Percentiles rank a stretch among this genome's conserved stretches.
Evolutionary conservation across 768 basidiomycete species (phyloP).

Genomic region (Kwoniella dejecticola): DNA sequence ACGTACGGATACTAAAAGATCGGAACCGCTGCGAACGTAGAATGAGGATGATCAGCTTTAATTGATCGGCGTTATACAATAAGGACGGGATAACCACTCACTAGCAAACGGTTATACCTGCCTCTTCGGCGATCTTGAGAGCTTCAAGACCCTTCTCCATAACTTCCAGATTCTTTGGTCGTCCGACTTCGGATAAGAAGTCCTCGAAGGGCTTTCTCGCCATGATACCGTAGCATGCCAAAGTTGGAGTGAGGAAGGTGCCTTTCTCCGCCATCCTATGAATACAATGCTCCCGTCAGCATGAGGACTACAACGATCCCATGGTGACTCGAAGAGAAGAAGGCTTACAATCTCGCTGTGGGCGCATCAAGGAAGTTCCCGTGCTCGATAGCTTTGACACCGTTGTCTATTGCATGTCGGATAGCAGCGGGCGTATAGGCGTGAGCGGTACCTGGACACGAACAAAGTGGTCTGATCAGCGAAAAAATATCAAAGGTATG

Average conservation of each 20-base stretch:
- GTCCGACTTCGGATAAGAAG: slow-evolving; percentile 56
- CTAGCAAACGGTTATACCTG: slow-evolving; percentile 58
- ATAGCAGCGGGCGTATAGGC: slow-evolving; percentile 57
- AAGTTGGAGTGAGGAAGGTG: slow-evolving; percentile 59
- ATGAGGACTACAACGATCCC: too few relatives aligned
- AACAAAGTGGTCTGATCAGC: too few relatives aligned
- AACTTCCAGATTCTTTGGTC: slow-evolving; percentile 58
- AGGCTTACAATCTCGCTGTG: slow-evolving; percentile 55
- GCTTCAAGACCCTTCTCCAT: slow-evolving; percentile 58
- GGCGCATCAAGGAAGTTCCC: slow-evolving; percentile 59
- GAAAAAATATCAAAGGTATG: too few relatives aligned
- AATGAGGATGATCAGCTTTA: background rate
- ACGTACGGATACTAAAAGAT: slow-evolving; percentile 58
- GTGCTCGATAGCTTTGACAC: slow-evolving; percentile 60
- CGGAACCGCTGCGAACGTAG: slow-evolving; percentile 38
- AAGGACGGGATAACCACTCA: too few relatives aligned
- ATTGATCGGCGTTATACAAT: background rate
- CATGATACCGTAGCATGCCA: slow-evolving; percentile 60
- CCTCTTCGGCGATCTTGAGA: slow-evolving; percentile 57
- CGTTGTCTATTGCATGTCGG: slow-evolving; percentile 59
- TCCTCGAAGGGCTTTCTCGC: slow-evolving; percentile 59
- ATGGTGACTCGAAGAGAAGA: too few relatives aligned
- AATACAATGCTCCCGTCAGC: too few relatives aligned
- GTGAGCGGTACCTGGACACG: slow-evolving; percentile 50
- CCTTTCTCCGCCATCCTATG: slow-evolving; percentile 58